Percentiles rank a stretch among this genome's conserved stretches.
Conservation (phyloP, 225 moss, liverwort and hornwort species). For the Pseudoscleropodium purum region DNA sequence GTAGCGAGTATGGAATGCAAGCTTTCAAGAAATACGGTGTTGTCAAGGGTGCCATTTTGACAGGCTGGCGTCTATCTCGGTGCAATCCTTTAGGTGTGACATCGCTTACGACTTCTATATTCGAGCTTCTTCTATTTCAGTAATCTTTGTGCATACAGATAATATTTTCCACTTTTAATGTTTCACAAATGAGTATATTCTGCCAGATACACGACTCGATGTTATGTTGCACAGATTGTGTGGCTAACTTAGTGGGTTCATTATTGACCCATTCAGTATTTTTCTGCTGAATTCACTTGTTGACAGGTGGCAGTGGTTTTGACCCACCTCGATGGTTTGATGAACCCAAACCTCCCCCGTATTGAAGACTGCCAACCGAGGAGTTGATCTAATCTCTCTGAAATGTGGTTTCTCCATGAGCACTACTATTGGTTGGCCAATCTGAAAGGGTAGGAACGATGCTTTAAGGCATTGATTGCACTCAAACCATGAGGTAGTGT, state of each 20-base stretch:
- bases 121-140: neutral
- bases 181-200: neutral
- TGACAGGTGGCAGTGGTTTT: slow-evolving; percentile 80
- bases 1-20: slow-evolving; percentile 89
- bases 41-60: slow-evolving; percentile 72
- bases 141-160: neutral
- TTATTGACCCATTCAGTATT: neutral
- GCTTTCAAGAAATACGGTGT: slow-evolving; percentile 85
- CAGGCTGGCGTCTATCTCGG: slow-evolving; percentile 66
- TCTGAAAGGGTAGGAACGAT: neutral
- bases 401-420: neutral
- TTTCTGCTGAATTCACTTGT: neutral
- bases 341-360: slow-evolving; percentile 49
- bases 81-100: slow-evolving; percentile 77
- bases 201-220: neutral
- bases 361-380: slow-evolving; percentile 9
- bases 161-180: neutral
- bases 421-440: neutral
- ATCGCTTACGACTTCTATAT: neutral
- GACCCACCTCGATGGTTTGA: slow-evolving; percentile 97
- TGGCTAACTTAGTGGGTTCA: neutral
- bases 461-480: neutral
- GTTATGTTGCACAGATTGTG: neutral
- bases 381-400: neutral
- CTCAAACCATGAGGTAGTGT: neutral